Conservation (phyloP, 805 yeast genomes). For the Suhomyces canberraensis region DNA sequence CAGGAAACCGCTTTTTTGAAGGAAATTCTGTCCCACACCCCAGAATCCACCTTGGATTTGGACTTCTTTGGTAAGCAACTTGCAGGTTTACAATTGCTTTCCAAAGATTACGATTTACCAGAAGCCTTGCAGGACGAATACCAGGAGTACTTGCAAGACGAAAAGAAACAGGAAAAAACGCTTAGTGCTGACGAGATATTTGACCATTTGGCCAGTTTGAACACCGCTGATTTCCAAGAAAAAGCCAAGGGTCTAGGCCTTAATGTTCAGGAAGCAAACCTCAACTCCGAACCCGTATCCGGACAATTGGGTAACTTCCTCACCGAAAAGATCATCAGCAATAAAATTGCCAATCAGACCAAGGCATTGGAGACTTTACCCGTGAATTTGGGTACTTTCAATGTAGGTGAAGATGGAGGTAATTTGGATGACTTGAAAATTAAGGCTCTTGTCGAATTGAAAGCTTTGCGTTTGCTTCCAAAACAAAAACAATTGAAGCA, state of each 20-base stretch:
- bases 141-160: conserved; percentile 13
- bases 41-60: conserved; percentile 33
- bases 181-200: conserved; percentile 5
- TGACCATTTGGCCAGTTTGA: conserved; percentile 5
- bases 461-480: conserved; percentile 59
- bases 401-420: conserved; percentile 26
- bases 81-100: conserved; percentile 58
- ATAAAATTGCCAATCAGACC: conserved; percentile 56
- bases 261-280: conserved; percentile 18
- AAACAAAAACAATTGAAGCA: conserved; percentile 72
- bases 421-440: conserved; percentile 55
- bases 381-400: conserved; percentile 61
- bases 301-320: conserved; percentile 48
- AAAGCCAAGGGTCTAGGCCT: conserved; percentile 44
- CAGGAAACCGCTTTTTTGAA: conserved; percentile 20
- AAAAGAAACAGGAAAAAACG: conserved; percentile 1
- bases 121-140: conserved; percentile 42
- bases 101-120: conserved; percentile 66
- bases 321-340: conserved; percentile 51
- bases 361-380: conserved; percentile 64
- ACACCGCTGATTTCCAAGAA: conserved; percentile 20
- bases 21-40: conserved; percentile 13
- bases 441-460: conserved; percentile 67
- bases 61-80: conserved; percentile 56
- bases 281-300: conserved; percentile 27